Percentiles rank a stretch among this genome's conserved stretches.
phyloP scores from a whole-genome alignment of 257 asterid species.

The Capsicum pubescens region DNA sequence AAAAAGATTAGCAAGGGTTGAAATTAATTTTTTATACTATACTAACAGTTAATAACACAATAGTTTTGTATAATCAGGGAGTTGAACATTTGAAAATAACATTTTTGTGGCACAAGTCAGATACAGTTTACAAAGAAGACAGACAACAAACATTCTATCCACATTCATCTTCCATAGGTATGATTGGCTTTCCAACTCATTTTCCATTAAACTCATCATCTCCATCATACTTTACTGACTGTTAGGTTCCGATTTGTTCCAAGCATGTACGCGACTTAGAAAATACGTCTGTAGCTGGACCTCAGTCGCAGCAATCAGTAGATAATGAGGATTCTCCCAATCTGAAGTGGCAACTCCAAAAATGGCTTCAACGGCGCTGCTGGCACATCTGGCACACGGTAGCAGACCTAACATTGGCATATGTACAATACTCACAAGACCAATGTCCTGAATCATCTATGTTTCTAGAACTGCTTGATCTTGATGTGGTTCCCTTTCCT shows the following conservation, averaged over 20 bases:
- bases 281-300: slow-evolving; percentile 10
- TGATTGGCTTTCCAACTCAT: slow-evolving; percentile 8
- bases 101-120: neutral
- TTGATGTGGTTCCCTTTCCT: slow-evolving; percentile 67
- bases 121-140: neutral
- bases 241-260: neutral
- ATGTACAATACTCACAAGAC: slow-evolving; percentile 80
- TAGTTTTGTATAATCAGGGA: slow-evolving; percentile 18
- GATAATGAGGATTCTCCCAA: neutral
- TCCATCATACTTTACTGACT: slow-evolving; percentile 11
- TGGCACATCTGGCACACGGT: slow-evolving; percentile 73
- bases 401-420: slow-evolving; percentile 59
- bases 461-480: slow-evolving; percentile 60
- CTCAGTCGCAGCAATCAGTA: slow-evolving; percentile 17
- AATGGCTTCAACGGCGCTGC: slow-evolving; percentile 54
- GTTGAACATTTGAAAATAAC: neutral
- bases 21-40: too few species aligned
- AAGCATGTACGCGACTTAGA: neutral
- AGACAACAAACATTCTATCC: slow-evolving; percentile 24
- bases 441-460: slow-evolving; percentile 70
- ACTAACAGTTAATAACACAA: neutral
- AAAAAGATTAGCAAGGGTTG: neutral
- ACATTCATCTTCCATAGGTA: slow-evolving; percentile 16
- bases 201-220: neutral
- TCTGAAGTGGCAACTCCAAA: slow-evolving; percentile 16